phyloP scores from a whole-genome alignment of 257 asterid species.

The Salvia splendens region DNA sequence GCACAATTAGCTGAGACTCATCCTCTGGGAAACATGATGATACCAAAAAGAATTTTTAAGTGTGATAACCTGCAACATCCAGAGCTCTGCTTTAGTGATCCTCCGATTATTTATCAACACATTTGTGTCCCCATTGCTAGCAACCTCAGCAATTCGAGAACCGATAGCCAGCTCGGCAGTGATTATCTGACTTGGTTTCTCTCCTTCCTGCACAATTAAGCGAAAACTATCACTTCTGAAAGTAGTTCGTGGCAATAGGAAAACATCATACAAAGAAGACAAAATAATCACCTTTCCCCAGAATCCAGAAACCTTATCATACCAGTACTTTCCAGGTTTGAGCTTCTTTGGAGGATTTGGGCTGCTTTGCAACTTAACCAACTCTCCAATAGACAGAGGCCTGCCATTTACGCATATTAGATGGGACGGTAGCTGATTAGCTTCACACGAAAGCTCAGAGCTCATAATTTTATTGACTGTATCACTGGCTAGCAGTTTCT shows the following conservation, averaged over 20 bases:
- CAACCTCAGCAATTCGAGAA: conserved; percentile 45
- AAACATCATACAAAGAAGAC: not conserved
- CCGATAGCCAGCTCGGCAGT: conserved; percentile 68
- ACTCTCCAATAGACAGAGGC: conserved; percentile 59
- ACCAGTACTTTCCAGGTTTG: conserved; percentile 88
- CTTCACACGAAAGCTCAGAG: conserved; percentile 58
- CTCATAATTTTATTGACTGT: conserved; percentile 55
- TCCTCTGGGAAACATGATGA: conserved; percentile 2
- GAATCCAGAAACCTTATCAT: conserved; percentile 86
- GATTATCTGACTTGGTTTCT: conserved; percentile 81
- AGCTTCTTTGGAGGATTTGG: conserved; percentile 81
- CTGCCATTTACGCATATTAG: conserved; percentile 61
- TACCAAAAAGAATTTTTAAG: not conserved
- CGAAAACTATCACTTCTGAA: conserved; percentile 20
- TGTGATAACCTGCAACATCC: conserved; percentile 54
- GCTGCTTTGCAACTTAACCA: conserved; percentile 60
- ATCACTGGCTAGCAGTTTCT: conserved; percentile 48
- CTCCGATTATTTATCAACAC: conserved; percentile 68
- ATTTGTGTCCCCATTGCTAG: conserved; percentile 80
- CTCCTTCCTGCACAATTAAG: conserved; percentile 68
- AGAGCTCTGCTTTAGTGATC: conserved; percentile 74
- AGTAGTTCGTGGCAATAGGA: conserved; percentile 11
- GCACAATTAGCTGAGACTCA: conserved; percentile 1
- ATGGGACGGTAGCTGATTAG: conserved; percentile 70
- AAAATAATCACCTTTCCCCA: conserved; percentile 85